Percentiles rank a stretch among this genome's conserved stretches.
Conservation (phyloP, 495 filamentous ascomycete genomes). For the Sordaria brevicollis region DNA sequence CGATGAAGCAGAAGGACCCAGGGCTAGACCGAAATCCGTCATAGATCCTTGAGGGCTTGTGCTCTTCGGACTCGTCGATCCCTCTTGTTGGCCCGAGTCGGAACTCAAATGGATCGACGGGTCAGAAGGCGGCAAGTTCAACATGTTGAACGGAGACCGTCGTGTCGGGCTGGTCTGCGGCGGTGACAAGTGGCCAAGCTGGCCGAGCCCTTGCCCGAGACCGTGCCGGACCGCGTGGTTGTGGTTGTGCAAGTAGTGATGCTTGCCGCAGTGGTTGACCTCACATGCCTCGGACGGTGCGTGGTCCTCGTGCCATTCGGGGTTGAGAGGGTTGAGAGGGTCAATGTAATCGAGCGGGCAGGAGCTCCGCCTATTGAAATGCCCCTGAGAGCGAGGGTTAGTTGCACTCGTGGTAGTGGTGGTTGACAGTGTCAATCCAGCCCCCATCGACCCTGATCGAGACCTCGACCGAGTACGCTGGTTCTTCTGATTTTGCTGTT, state of each 20-base stretch:
- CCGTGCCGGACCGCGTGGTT: background rate
- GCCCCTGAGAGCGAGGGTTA: background rate
- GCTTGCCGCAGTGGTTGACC: background rate
- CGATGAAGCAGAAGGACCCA: background rate
- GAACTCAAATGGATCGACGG: background rate
- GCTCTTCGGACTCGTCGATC: too few relatives aligned
- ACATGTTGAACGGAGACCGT: background rate
- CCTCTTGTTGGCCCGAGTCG: too few relatives aligned
- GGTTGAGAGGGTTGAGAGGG: background rate
- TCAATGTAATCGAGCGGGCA: background rate
- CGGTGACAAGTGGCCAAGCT: background rate
- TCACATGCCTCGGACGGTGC: background rate
- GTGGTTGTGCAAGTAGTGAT: background rate
- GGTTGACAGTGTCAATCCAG: accelerated
- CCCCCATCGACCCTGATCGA: background rate
- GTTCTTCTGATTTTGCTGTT: background rate
- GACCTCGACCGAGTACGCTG: background rate
- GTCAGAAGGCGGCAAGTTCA: background rate
- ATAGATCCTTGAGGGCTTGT: too few relatives aligned
- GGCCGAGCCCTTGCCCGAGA: background rate
- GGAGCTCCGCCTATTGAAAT: background rate
- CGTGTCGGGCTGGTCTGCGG: background rate
- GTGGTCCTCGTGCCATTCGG: background rate
- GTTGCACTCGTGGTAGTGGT: background rate
- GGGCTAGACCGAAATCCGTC: background rate